Percentiles rank a stretch among this genome's conserved stretches.
Evolutionary conservation across 352 stramenopile species (phyloP).

Genomic region (Pythium insidiosum): DNA sequence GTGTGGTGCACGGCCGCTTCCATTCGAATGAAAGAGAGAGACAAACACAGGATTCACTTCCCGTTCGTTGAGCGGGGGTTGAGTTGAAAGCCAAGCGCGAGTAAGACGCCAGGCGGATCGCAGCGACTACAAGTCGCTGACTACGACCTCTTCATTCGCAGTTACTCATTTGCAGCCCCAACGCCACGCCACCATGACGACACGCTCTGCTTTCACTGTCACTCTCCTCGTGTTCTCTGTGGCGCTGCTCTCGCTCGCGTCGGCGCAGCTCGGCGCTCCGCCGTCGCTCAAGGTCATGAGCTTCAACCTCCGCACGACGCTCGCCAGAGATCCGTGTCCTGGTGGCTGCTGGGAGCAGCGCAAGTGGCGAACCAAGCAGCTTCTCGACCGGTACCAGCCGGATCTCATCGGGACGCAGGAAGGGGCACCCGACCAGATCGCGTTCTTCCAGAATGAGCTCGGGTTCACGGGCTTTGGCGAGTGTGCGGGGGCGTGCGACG

Average conservation of each 20-base stretch:
- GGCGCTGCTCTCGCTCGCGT: not conserved
- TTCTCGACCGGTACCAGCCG: slow-evolving; percentile 37
- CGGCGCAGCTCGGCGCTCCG: not conserved
- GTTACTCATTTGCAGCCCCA: no score
- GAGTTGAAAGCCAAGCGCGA: no score
- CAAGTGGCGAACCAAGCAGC: slow-evolving; percentile 25
- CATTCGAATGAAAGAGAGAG: no score
- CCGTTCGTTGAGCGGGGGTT: no score
- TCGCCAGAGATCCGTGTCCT: slow-evolving; percentile 52
- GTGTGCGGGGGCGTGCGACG: slow-evolving; percentile 43
- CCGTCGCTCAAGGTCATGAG: slow-evolving; percentile 45
- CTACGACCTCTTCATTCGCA: no score
- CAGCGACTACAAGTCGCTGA: no score
- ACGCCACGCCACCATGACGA: no score
- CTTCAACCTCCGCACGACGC: slow-evolving; percentile 62
- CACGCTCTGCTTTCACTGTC: no score
- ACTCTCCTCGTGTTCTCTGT: no score
- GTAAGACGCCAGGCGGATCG: no score
- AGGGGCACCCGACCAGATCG: slow-evolving; percentile 40
- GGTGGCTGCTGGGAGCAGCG: slow-evolving; percentile 54
- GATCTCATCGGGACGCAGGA: slow-evolving; percentile 69
- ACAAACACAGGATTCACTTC: no score
- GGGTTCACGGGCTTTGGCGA: slow-evolving; percentile 36
- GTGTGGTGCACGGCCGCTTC: no score
- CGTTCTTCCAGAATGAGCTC: slow-evolving; percentile 37